These are phyloP conservation scores for Delphinella strobiligena DNA, from an alignment of 2,329 filamentous ascomycete species.

Conservation along the genomic window DNA sequence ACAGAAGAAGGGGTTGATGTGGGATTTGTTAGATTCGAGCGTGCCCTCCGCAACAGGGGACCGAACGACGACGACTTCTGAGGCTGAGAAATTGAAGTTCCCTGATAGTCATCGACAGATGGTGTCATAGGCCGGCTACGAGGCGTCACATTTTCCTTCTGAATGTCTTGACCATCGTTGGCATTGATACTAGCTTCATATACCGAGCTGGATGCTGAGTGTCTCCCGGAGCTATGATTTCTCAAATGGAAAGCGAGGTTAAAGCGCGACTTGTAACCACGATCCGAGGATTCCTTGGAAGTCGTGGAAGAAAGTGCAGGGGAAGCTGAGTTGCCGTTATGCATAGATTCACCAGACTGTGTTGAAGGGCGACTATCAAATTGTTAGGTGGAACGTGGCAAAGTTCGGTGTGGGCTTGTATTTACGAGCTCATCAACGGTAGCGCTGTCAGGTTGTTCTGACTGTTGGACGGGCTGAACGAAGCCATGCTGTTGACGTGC, in stretches of 20 bases:
- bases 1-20: conserved; percentile 10
- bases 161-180: conserved; percentile 11
- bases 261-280: neutral
- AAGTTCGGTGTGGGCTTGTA: neutral
- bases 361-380: neutral
- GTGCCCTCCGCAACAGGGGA: conserved; percentile 22
- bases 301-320: neutral
- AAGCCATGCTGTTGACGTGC: too few species aligned
- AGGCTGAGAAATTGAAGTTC: too few species aligned
- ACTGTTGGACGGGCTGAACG: too few species aligned
- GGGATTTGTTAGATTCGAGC: conserved; percentile 21
- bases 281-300: neutral
- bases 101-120: too few species aligned
- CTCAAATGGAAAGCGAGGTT: neutral
- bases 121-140: too few species aligned
- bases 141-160: neutral
- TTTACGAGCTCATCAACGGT: neutral
- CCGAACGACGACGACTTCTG: conserved; percentile 13
- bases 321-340: neutral
- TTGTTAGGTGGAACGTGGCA: neutral
- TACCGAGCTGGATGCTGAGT: neutral
- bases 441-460: neutral
- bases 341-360: neutral
- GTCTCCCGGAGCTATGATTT: too few species aligned
- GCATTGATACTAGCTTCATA: conserved; percentile 5